Base-by-base conservation (phyloP, 179 eudicot genomes). In the Vitellaria paradoxa region DNA sequence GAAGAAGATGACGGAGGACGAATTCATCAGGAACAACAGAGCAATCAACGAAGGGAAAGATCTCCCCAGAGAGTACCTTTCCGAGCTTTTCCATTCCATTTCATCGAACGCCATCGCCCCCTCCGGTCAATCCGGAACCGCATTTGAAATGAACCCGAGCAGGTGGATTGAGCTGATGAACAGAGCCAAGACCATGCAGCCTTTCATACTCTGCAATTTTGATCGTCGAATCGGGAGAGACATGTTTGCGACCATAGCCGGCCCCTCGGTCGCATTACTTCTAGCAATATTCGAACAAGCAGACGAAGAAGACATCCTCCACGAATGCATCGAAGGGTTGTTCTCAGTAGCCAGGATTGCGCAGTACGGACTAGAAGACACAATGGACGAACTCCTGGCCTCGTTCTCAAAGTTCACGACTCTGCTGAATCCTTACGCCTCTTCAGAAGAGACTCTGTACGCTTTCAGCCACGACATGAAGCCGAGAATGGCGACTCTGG, bases 1-100 rank as follows among this genome's bases (percentile, higher is more conserved):
- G 88, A 96, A 91, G 82, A 96, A 96, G 80, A 96, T 96, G 99
- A 92, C 98, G 0, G 98, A 96, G 78, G 99, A 96, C 17, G 99
- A 96, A 74, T 96, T 96, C 68, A 90, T 96, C 42, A 85, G 84
- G 74, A 96, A 96, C 87, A 96, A 96, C 68, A 75, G 99, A 82
- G 93, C 91, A 45, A 96, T 93, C 49, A 96, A 96, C 68, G 92
- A 89, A 1, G 98, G 97, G 9, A 90, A 92, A 77, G 99, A 96
- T 85, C 96, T 96, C 61, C 94, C 98, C 0, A 82, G 94, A 5
- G 97, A 94, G 61, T 91, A 88, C 76, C 81, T 96, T 8, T 89
- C 94, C 0, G 99, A 91, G 80, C 91, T 96, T n/a, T 96, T 92
- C 78, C 92, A 86, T 9, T 96, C 99, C 18, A 96, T 96, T 73